A percentile compares a stretch with the other conserved stretches of the same genome.
Conservation (phyloP, 1,284 basidiomycete genomes). For the Moesziomyces sp. region DNA sequence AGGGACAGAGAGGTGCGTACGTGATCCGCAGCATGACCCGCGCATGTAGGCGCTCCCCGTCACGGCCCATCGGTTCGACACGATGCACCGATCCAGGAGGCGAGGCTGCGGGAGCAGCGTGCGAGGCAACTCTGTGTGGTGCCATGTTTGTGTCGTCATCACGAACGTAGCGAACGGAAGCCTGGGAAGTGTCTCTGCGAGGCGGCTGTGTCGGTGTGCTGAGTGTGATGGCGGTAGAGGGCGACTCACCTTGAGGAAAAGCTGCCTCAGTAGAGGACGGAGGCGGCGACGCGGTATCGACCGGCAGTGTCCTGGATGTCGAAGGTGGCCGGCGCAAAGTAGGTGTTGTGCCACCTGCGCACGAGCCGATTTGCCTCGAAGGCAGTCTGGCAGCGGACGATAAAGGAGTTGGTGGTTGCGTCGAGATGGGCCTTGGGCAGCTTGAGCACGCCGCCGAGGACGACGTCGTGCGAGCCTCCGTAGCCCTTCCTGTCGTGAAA, state of each 20-base stretch:
- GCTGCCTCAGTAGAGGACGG: conserved; percentile 37
- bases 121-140: conserved; percentile 38
- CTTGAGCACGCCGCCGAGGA: conserved; percentile 33
- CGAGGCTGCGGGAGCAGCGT: conserved; percentile 10
- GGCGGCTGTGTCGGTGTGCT: conserved; percentile 1
- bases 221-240: conserved; percentile 17
- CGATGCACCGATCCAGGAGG: conserved; percentile 14
- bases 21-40: conserved; percentile 30
- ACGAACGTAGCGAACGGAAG: conserved; percentile 17
- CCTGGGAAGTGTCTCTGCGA: not conserved
- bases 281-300: conserved; percentile 50
- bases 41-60: conserved; percentile 5
- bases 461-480: conserved; percentile 31
- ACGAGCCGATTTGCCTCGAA: conserved; percentile 51
- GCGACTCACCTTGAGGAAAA: conserved; percentile 38
- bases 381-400: conserved; percentile 34
- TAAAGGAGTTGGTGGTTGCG: conserved; percentile 37
- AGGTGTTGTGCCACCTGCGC: conserved; percentile 57
- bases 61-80: conserved; percentile 31
- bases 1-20: conserved; percentile 1
- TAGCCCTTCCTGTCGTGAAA: conserved; percentile 9
- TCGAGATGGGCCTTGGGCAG: conserved; percentile 29
- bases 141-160: conserved; percentile 31
- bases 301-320: conserved; percentile 53
- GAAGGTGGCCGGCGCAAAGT: conserved; percentile 49